Evolutionary conservation across 1,139 yeast species (phyloP).

Genomic region (Kluyveromyces sp.): DNA sequence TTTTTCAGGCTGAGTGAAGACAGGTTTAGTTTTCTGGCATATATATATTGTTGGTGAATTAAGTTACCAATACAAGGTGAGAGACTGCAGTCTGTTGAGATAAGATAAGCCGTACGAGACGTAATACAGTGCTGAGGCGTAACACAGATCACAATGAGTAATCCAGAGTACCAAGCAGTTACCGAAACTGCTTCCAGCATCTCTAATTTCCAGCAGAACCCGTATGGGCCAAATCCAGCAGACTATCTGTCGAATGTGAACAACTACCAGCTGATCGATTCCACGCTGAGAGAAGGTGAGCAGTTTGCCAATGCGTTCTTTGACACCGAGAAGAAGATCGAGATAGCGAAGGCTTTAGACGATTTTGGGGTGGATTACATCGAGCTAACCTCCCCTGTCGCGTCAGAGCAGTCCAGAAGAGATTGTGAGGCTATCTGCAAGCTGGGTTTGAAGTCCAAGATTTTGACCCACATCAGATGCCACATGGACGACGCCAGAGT

Average conservation of each 20-base stretch:
- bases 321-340: conserved; percentile 90
- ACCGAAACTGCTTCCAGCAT: conserved; percentile 37
- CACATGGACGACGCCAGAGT: conserved; percentile 98
- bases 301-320: conserved; percentile 98
- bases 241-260: conserved; percentile 87
- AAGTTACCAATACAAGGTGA: too few relatives aligned
- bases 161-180: conserved; percentile 39
- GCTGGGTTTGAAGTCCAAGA: conserved; percentile 91
- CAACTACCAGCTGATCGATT: conserved; percentile 86
- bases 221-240: conserved; percentile 93
- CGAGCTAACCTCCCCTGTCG: conserved; percentile 96
- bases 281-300: conserved; percentile 96
- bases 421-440: conserved; percentile 99
- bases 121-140: neutral
- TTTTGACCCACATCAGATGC: conserved; percentile 86
- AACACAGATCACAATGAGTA: neutral
- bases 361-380: conserved; percentile 98
- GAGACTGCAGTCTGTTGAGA: too few relatives aligned
- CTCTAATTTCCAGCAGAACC: conserved; percentile 41
- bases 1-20: too few relatives aligned
- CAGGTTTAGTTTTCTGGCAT: too few relatives aligned
- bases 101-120: too few relatives aligned
- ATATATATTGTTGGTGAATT: too few relatives aligned
- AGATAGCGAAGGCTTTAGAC: conserved; percentile 94
- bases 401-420: conserved; percentile 83